phyloP scores from a whole-genome alignment of 352 stramenopile species.

The Globisporangium alternatum region DNA sequence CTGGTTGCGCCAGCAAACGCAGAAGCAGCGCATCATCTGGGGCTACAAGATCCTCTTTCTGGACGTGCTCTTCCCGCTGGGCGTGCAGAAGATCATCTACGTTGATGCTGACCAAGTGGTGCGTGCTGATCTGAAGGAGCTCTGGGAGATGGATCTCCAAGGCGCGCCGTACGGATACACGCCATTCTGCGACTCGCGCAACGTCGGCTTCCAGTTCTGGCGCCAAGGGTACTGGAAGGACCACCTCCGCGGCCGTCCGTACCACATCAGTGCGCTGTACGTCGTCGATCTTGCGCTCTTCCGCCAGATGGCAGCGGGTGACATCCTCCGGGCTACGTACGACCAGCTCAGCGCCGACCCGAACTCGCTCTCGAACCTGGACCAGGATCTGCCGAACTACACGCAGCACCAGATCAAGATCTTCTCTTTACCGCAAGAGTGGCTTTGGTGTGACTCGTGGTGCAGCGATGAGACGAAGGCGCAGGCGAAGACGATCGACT shows the following conservation, averaged over 20 bases:
- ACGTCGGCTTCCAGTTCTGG: constrained; percentile 99
- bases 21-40: constrained; percentile 99
- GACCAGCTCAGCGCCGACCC: constrained; percentile 96
- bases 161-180: constrained; percentile 97
- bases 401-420: constrained; percentile 95
- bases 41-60: constrained; percentile 99
- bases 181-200: constrained; percentile 97
- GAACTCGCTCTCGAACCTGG: constrained; percentile 98
- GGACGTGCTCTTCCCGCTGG: constrained; percentile 98
- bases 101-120: constrained; percentile 99
- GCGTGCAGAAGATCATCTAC: constrained; percentile 99
- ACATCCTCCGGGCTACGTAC: constrained; percentile 96
- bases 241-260: constrained; percentile 95
- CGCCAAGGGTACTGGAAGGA: constrained; percentile 97
- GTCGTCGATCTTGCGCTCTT: constrained; percentile 98
- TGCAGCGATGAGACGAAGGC: constrained; percentile 98
- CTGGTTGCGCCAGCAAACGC: constrained; percentile 97
- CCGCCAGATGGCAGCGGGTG: constrained; percentile 91
- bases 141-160: constrained; percentile 98
- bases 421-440: constrained; percentile 97
- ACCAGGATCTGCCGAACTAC: constrained; percentile 99
- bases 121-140: constrained; percentile 96
- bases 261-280: constrained; percentile 99
- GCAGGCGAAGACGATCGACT: constrained; percentile 98
- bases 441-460: constrained; percentile 99